Base-by-base conservation (phyloP, 169 alveolate genomes). In the Cryptosporidium parvum region DNA sequence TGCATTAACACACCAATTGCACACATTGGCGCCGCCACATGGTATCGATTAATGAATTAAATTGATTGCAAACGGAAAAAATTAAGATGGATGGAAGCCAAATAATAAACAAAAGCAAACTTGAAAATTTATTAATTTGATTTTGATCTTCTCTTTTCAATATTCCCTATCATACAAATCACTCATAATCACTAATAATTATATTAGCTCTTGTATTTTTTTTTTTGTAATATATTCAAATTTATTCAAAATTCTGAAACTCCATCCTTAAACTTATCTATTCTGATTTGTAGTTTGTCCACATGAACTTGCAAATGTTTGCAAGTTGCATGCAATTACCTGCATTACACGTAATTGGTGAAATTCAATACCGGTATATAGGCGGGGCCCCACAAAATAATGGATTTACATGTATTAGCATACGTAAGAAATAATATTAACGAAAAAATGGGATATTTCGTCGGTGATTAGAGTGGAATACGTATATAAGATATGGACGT, bases 361-460 rank as follows among this genome's bases (percentile, higher is more conserved):
- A 1, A 65, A n/a, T n/a, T 65, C 12, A 31, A 65, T 65, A 65
- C 72, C 72, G 85, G 67, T 1, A 2, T 4, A 6, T 5, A 51
- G 85, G 85, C 85, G 85, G 52, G 48, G 33, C 85, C 85, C 85
- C 85, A 71, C 85, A 71, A 29, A n/a, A 23, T n/a, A 21, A 44
- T 18, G 69, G 45, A 42, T 29, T 52, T 71, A 51, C 69, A 71
- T 71, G 85, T 29, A 48, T 3, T 69, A 31, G 8, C 3, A 37
- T 69, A 37, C 73, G 45, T 37, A 16, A 14, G 33, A 42, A 10
- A 21, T 39, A 31, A 31, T 26, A 69, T 26, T 10, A 26, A n/a
- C 35, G 8, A 21, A 0, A 12, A 56, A 26, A 26, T 56, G 3
- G 23, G 56, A 48, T 48, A 48, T 48, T 48, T 16, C 18, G 21